Conservation (phyloP, 306 rosid genomes). For the Casuarina cunninghamiana region DNA sequence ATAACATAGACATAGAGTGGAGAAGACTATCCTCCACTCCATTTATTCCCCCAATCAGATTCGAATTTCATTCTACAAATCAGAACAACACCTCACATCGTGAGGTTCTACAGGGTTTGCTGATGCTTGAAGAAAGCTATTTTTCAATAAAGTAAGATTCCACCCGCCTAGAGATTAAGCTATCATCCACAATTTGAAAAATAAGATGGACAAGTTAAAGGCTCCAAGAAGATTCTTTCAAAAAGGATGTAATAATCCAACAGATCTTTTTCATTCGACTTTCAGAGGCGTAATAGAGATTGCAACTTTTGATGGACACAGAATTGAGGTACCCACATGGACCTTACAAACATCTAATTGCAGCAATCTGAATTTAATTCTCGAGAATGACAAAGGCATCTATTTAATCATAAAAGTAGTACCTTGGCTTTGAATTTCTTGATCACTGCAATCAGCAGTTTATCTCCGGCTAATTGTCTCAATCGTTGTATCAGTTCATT, state of each 20-base stretch:
- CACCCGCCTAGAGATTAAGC: conserved; percentile 1
- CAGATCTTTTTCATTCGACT: too few species aligned
- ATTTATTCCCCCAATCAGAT: neutral
- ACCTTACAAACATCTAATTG: neutral
- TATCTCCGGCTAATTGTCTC: conserved; percentile 72
- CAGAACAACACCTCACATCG: neutral
- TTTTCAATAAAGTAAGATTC: neutral
- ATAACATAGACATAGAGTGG: neutral
- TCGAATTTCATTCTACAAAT: neutral
- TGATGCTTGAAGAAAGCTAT: neutral
- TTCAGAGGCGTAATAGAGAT: too few species aligned
- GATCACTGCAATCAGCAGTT: conserved; percentile 52
- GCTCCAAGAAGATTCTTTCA: neutral
- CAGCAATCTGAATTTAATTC: conserved; percentile 6
- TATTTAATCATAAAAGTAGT: neutral
- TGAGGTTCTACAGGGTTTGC: neutral
- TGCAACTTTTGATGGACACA: neutral
- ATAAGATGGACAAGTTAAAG: neutral
- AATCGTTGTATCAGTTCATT: conserved; percentile 54
- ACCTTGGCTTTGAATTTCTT: conserved; percentile 66
- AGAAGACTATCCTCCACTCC: neutral
- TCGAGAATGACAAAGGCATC: neutral
- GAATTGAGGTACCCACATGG: neutral
- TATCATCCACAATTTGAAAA: neutral
- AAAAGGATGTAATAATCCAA: neutral